These are phyloP conservation scores for Limonium bicolor DNA, from an alignment of 148 eudicot species.

Conservation along the genomic window DNA sequence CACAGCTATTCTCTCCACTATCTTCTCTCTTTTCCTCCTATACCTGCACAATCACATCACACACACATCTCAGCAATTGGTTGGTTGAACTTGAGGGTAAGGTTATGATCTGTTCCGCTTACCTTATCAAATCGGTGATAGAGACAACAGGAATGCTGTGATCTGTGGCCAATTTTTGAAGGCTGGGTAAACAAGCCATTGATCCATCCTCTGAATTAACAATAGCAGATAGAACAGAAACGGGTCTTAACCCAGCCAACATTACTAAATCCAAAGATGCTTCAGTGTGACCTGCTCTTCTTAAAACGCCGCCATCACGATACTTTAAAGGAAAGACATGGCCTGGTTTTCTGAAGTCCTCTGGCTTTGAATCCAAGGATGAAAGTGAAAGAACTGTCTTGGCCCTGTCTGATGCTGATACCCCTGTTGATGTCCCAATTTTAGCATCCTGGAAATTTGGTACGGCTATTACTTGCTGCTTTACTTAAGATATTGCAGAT, in stretches of 20 bases:
- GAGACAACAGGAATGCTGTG: constrained; percentile 57
- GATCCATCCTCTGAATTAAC: constrained; percentile 69
- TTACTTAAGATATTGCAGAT: background rate
- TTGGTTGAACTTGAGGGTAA: background rate
- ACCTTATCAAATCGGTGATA: constrained; percentile 88
- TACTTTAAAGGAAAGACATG: constrained; percentile 96
- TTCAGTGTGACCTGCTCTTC: constrained; percentile 88
- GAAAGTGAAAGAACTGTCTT: constrained; percentile 61
- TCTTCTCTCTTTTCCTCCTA: constrained; percentile 70
- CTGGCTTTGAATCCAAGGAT: constrained; percentile 48
- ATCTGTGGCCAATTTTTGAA: constrained; percentile 38
- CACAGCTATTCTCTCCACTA: constrained; percentile 58
- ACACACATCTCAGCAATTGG: background rate
- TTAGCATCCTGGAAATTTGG: constrained; percentile 47
- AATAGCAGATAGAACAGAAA: constrained; percentile 61
- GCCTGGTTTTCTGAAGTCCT: constrained; percentile 74
- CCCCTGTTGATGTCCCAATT: constrained; percentile 62
- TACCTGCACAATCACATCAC: constrained; percentile 30
- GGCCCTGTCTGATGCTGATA: constrained; percentile 87
- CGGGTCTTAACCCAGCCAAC: constrained; percentile 60
- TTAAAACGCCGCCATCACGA: constrained; percentile 63
- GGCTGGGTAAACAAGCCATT: constrained; percentile 32
- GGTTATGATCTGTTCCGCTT: background rate
- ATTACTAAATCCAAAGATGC: constrained; percentile 80
- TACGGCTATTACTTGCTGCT: background rate